These are phyloP conservation scores for Ophiocordyceps robertsii DNA, from an alignment of 2,329 filamentous ascomycete species.

Conservation along the genomic window DNA sequence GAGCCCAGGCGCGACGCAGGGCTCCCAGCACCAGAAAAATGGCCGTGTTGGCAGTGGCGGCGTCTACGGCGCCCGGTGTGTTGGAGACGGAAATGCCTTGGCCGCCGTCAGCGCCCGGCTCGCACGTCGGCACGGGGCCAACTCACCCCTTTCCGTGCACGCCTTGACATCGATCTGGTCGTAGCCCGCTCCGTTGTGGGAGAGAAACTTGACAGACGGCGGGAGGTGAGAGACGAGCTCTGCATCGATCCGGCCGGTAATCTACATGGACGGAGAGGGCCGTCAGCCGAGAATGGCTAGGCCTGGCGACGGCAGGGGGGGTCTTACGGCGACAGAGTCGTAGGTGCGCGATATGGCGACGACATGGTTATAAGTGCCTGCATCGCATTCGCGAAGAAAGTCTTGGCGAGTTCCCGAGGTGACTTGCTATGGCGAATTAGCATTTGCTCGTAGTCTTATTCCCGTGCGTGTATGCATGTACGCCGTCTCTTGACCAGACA, in stretches of 20 bases:
- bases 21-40: conserved; percentile 61
- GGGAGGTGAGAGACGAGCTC: conserved; percentile 40
- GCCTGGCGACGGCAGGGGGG: not conserved
- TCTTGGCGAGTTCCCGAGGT: conserved; percentile 5
- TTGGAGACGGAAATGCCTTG: conserved; percentile 47
- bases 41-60: conserved; percentile 57
- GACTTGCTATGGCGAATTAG: conserved; percentile 4
- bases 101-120: not conserved
- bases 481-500: not conserved
- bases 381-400: conserved; percentile 33
- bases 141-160: conserved; percentile 28
- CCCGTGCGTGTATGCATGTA: not conserved
- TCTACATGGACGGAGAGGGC: conserved; percentile 8
- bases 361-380: conserved; percentile 42
- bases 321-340: conserved; percentile 5
- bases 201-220: conserved; percentile 25
- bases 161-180: conserved; percentile 55
- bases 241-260: conserved; percentile 49
- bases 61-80: conserved; percentile 52
- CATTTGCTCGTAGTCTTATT: too few relatives aligned
- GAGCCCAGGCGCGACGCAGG: conserved; percentile 48
- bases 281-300: too few relatives aligned
- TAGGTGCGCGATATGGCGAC: conserved; percentile 47
- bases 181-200: conserved; percentile 40
- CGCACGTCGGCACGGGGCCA: not conserved